Conservation (phyloP, 192 early-diverging fungal genomes). For the Umbelopsis sp. region DNA sequence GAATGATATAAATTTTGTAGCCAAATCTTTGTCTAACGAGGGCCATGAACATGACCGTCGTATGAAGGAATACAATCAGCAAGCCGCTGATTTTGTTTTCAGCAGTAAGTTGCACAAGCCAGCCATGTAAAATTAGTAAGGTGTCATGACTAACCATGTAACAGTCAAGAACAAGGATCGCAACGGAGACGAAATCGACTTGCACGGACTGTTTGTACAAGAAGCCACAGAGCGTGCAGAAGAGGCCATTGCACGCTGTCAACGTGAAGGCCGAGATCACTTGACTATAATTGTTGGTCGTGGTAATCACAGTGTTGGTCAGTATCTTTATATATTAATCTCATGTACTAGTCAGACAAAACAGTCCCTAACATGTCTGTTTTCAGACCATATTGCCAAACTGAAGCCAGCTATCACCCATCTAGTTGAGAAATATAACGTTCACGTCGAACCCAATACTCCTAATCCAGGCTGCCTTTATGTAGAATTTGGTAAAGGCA, state of each 20-base stretch:
- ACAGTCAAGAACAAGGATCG: slow-evolving; percentile 49
- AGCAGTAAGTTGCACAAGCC: slow-evolving; percentile 31
- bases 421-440: slow-evolving; percentile 52
- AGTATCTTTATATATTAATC: background rate
- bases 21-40: slow-evolving; percentile 53
- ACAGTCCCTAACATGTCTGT: background rate
- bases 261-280: slow-evolving; percentile 41
- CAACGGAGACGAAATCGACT: slow-evolving; percentile 57
- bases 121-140: no score
- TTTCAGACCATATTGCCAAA: slow-evolving; percentile 57
- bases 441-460: slow-evolving; percentile 51
- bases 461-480: slow-evolving; percentile 64
- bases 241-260: slow-evolving; percentile 52
- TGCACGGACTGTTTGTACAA: slow-evolving; percentile 70
- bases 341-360: background rate
- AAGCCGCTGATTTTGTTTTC: slow-evolving; percentile 56
- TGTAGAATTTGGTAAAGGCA: slow-evolving; percentile 54
- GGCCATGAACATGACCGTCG: slow-evolving; percentile 56
- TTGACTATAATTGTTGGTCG: slow-evolving; percentile 68
- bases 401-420: slow-evolving; percentile 68
- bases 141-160: background rate
- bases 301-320: slow-evolving; percentile 57
- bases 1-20: background rate
- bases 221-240: slow-evolving; percentile 60
- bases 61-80: slow-evolving; percentile 60